Conservation (phyloP, 164 flowering plant species). For the Vitis rupestris region DNA sequence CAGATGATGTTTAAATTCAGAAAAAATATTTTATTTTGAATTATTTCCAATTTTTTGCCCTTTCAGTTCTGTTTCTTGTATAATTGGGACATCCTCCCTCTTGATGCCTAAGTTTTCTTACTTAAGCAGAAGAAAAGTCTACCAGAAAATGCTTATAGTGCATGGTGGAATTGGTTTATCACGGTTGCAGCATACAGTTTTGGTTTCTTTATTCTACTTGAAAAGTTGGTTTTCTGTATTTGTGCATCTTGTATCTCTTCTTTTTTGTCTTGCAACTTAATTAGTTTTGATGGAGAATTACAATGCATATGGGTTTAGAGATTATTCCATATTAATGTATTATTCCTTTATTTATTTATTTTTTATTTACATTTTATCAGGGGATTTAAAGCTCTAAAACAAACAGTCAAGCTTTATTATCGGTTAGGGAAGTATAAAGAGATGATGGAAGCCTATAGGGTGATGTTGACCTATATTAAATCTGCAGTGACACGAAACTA, state of each 20-base stretch:
- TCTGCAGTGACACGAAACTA: conserved; percentile 98
- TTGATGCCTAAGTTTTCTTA: no score
- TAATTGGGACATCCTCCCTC: no score
- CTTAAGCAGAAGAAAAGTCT: no score
- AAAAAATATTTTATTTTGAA: no score
- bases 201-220: not conserved
- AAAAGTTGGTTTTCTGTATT: no score
- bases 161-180: not conserved
- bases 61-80: no score
- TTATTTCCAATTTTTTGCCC: no score
- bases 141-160: not conserved
- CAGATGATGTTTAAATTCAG: not conserved
- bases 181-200: not conserved
- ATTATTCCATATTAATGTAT: not conserved
- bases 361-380: conserved; percentile 28
- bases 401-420: conserved; percentile 96
- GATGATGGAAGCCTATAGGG: conserved; percentile 98
- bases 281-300: no score
- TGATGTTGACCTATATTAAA: conserved; percentile 92
- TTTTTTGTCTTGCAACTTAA: no score
- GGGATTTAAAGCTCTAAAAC: conserved; percentile 98
- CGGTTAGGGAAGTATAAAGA: conserved; percentile 80
- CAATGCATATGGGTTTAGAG: no score
- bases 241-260: no score
- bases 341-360: not conserved